Percentiles rank a stretch among this genome's conserved stretches.
Evolutionary conservation across 192 early-diverging fungal genomes (phyloP).

Genomic region (Chytriomyces sp.): DNA sequence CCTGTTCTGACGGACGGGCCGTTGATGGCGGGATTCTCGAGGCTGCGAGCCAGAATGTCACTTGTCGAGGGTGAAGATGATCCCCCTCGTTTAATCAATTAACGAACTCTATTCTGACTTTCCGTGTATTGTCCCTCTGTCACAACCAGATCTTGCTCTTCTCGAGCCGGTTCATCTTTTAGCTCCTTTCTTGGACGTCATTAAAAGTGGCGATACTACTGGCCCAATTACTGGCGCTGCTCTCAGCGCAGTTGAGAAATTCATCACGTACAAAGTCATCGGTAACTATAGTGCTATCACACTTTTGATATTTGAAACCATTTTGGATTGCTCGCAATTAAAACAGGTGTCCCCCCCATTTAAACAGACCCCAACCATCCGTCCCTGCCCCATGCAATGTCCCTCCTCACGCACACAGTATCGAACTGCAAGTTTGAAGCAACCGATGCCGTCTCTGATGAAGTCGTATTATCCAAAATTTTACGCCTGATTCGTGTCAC

Average conservation of each 20-base stretch:
- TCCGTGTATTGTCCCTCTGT: neutral
- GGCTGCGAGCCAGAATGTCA: slow-evolving; percentile 64
- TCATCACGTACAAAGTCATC: slow-evolving; percentile 82
- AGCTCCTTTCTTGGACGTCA: slow-evolving; percentile 91
- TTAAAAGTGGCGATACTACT: slow-evolving; percentile 89
- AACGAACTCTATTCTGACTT: neutral
- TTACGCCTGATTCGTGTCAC: slow-evolving; percentile 80
- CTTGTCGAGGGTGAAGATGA: slow-evolving; percentile 34
- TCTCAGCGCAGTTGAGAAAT: slow-evolving; percentile 87
- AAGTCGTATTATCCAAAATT: slow-evolving; percentile 90
- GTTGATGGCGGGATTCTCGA: slow-evolving; percentile 71
- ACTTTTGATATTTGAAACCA: neutral
- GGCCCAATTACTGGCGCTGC: slow-evolving; percentile 93
- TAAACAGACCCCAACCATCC: slow-evolving; percentile 63
- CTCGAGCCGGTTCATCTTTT: slow-evolving; percentile 71
- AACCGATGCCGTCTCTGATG: slow-evolving; percentile 90
- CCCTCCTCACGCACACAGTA: slow-evolving; percentile 76
- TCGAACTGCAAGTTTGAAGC: slow-evolving; percentile 97
- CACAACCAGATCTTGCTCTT: slow-evolving; percentile 40
- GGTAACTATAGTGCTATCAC: slow-evolving; percentile 16
- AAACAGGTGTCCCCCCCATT: neutral
- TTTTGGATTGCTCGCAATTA: neutral
- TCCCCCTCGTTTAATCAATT: no score
- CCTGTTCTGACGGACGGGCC: slow-evolving; percentile 57
- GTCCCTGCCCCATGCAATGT: slow-evolving; percentile 71